These are phyloP conservation scores for Umbelopsis sp. DNA, from an alignment of 371 early-diverging fungal species.

Conservation along the genomic window DNA sequence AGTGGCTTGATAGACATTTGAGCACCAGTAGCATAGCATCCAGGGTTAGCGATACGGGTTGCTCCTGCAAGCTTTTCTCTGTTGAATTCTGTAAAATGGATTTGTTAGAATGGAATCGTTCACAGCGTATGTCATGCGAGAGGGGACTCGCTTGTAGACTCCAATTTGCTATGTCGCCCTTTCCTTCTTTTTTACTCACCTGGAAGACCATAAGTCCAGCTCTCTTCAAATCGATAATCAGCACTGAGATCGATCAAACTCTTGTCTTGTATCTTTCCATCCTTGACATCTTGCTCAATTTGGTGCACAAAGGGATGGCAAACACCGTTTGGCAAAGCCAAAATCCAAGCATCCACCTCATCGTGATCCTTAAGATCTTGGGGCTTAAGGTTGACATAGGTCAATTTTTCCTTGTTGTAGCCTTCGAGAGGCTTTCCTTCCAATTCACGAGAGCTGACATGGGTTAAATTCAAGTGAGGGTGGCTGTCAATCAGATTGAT, in stretches of 20 bases:
- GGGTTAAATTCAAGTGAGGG: conserved; percentile 82
- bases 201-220: conserved; percentile 94
- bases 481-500: conserved; percentile 88
- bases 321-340: conserved; percentile 94
- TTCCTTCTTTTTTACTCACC: conserved; percentile 27
- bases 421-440: conserved; percentile 80
- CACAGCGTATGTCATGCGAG: background rate
- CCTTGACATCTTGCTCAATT: conserved; percentile 58
- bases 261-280: conserved; percentile 52
- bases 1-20: conserved; percentile 89
- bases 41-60: conserved; percentile 90
- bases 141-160: background rate
- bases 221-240: conserved; percentile 87
- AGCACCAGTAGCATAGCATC: conserved; percentile 97
- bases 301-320: conserved; percentile 92
- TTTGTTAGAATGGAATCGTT: background rate
- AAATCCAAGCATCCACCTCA: conserved; percentile 91
- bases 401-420: conserved; percentile 71
- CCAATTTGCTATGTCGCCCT: background rate
- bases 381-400: conserved; percentile 83
- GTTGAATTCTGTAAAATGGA: conserved; percentile 61
- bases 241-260: conserved; percentile 90
- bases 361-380: conserved; percentile 64
- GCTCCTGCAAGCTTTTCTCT: conserved; percentile 61
- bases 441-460: conserved; percentile 92